These are phyloP conservation scores for Casuarina equisetifolia DNA, from an alignment of 306 rosid species.

Conservation along the genomic window DNA sequence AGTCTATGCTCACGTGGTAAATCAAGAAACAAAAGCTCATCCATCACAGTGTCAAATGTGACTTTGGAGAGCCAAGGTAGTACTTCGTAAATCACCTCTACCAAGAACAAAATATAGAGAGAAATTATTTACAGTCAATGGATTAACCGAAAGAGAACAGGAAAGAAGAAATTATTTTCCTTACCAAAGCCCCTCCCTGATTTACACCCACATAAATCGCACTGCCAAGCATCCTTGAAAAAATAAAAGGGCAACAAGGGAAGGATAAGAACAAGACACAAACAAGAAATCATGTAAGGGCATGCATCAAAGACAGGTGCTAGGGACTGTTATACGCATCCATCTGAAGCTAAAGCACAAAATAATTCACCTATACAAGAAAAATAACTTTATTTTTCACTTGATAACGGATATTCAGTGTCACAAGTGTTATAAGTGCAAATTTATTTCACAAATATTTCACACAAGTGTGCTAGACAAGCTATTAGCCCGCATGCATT, in stretches of 20 bases:
- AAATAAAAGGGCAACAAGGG: not conserved
- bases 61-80: conserved; percentile 45
- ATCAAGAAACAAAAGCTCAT: conserved; percentile 40
- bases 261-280: not conserved
- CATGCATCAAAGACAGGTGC: not conserved
- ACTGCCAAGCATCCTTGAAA: conserved; percentile 43
- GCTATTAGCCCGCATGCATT: not conserved
- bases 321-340: not conserved
- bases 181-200: conserved; percentile 43
- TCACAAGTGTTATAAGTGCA: not conserved
- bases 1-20: conserved; percentile 34
- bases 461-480: not conserved
- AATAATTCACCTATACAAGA: not conserved
- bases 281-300: not conserved
- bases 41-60: conserved; percentile 35
- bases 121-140: not conserved
- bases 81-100: conserved; percentile 41
- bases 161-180: not conserved
- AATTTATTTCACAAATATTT: not conserved
- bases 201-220: conserved; percentile 27
- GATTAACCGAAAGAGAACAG: not conserved
- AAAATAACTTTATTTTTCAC: not conserved
- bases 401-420: not conserved
- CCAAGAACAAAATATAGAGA: conserved; percentile 15
- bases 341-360: not conserved